phyloP scores from a whole-genome alignment of 2,329 filamentous ascomycete genomes.

The Ophiocordyceps robertsii region DNA sequence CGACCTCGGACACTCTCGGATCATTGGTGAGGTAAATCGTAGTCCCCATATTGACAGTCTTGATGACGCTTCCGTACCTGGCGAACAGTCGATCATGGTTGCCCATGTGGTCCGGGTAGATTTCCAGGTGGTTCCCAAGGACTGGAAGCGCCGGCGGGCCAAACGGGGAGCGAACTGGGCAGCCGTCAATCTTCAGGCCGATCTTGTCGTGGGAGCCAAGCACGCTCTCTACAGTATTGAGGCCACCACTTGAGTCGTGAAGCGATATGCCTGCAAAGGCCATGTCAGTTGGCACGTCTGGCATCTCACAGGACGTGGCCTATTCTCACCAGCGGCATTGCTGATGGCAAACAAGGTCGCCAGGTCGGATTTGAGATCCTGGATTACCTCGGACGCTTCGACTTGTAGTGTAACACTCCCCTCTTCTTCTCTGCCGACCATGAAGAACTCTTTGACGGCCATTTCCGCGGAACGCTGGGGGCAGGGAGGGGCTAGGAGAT shows the following conservation, averaged over 20 bases:
- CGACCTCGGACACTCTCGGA: slow-evolving; percentile 25
- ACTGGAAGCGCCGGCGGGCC: slow-evolving; percentile 28
- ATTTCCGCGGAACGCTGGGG: background rate
- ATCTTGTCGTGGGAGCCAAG: background rate
- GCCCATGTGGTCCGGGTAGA: slow-evolving; percentile 38
- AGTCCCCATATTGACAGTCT: slow-evolving; percentile 33
- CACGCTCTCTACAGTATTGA: background rate
- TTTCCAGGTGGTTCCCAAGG: slow-evolving; percentile 34
- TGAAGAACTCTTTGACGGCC: background rate
- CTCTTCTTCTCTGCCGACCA: background rate
- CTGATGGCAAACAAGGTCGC: background rate
- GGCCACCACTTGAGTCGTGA: background rate
- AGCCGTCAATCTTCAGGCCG: background rate
- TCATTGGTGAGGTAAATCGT: slow-evolving; percentile 31
- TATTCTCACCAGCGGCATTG: background rate
- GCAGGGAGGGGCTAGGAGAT: no score
- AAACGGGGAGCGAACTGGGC: slow-evolving; percentile 16
- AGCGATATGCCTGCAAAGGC: background rate
- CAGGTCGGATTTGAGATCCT: background rate
- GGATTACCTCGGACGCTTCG: background rate
- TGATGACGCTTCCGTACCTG: slow-evolving; percentile 32
- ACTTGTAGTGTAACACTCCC: background rate
- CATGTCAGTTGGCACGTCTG: background rate
- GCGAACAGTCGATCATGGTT: slow-evolving; percentile 37
- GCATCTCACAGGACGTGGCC: background rate